These are phyloP conservation scores for Neurospora sublineolata DNA, from an alignment of 495 filamentous ascomycete genomes.

Conservation along the genomic window DNA sequence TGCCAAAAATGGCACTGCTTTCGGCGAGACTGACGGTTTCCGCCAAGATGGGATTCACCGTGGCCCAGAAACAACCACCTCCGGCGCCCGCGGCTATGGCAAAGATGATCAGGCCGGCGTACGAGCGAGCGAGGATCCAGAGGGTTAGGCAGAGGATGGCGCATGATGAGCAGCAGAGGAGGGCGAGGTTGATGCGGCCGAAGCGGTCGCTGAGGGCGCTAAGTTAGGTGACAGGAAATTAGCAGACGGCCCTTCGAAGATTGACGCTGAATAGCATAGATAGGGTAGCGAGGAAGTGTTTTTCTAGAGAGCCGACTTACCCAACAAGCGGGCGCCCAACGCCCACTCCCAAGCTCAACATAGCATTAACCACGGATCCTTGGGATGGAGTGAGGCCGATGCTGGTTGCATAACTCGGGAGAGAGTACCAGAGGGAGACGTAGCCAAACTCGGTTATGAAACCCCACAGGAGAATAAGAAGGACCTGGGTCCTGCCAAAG, in stretches of 20 bases:
- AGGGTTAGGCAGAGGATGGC: slow-evolving; percentile 41
- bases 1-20: not conserved
- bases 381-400: slow-evolving; percentile 50
- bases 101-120: slow-evolving; percentile 57
- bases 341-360: slow-evolving; percentile 54
- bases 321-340: slow-evolving; percentile 55
- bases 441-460: slow-evolving; percentile 60
- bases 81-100: slow-evolving; percentile 50
- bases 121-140: slow-evolving; percentile 52
- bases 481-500: slow-evolving; percentile 40
- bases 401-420: slow-evolving; percentile 50
- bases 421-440: slow-evolving; percentile 49
- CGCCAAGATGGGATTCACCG: slow-evolving; percentile 56
- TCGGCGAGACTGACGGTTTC: slow-evolving; percentile 61
- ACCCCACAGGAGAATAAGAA: slow-evolving; percentile 52
- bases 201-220: slow-evolving; percentile 40
- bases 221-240: not conserved
- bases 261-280: not conserved
- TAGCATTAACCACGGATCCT: slow-evolving; percentile 51
- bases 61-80: slow-evolving; percentile 62
- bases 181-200: slow-evolving; percentile 55
- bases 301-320: slow-evolving; percentile 15
- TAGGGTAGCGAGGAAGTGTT: not conserved
- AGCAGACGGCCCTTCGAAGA: not conserved
- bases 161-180: slow-evolving; percentile 3